phyloP scores from a whole-genome alignment of 2,329 filamentous ascomycete genomes.

The Monascus ruber region DNA sequence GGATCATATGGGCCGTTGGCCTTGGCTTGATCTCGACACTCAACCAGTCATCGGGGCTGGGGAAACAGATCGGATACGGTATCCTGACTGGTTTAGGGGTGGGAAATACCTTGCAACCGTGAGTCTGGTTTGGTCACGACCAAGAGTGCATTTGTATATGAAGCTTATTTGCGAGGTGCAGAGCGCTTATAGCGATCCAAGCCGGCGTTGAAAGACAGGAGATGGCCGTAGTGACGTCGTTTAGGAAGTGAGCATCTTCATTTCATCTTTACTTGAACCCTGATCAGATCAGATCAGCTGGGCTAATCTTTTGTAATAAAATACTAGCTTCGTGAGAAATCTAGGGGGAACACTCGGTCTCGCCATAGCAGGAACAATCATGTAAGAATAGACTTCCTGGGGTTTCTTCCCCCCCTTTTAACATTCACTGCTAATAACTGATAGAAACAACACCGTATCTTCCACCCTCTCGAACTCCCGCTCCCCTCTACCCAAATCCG shows the following conservation, averaged over 20 bases:
- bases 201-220: conserved; percentile 28
- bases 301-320: background rate
- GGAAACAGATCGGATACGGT: conserved; percentile 45
- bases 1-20: conserved; percentile 41
- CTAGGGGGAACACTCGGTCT: conserved; percentile 32
- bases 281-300: too few relatives aligned
- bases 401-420: background rate
- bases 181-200: conserved; percentile 27
- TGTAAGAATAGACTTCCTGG: conserved; percentile 15
- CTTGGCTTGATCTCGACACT: conserved; percentile 44
- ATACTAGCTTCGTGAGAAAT: conserved; percentile 29
- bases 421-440: conserved; percentile 17
- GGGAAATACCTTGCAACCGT: conserved; percentile 42
- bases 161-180: background rate
- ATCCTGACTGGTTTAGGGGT: conserved; percentile 43
- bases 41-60: conserved; percentile 36
- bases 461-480: conserved; percentile 10
- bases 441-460: conserved; percentile 20
- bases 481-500: conserved; percentile 7
- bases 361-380: conserved; percentile 29
- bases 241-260: conserved; percentile 18
- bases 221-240: conserved; percentile 31
- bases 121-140: background rate
- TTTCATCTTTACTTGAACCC: too few relatives aligned
- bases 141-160: too few relatives aligned